Conservation (phyloP, 2,329 filamentous ascomycete species). For the Colletotrichum melonis region DNA sequence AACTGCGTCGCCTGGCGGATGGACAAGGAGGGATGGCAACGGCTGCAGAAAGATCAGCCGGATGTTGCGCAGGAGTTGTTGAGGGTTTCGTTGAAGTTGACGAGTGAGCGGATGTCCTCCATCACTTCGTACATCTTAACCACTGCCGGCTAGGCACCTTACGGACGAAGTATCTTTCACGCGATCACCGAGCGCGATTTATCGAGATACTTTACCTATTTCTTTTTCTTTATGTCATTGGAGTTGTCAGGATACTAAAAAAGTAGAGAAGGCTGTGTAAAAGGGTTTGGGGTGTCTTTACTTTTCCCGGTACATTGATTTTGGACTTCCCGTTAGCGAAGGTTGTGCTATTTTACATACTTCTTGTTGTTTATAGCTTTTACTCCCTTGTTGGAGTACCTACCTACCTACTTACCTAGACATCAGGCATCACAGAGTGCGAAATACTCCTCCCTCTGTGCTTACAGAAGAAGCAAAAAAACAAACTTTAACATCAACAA, state of each 20-base stretch:
- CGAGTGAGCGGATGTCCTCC: slow-evolving; percentile 87
- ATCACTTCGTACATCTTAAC: slow-evolving; percentile 69
- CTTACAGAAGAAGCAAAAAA: not conserved
- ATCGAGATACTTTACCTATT: not conserved
- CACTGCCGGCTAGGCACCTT: slow-evolving; percentile 54
- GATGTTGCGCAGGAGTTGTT: slow-evolving; percentile 87
- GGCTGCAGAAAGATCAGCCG: slow-evolving; percentile 76
- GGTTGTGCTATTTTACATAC: not conserved
- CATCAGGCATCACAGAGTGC: not conserved
- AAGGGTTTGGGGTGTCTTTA: not conserved
- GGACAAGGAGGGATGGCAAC: slow-evolving; percentile 76
- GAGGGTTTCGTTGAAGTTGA: slow-evolving; percentile 90
- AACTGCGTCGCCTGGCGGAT: slow-evolving; percentile 88
- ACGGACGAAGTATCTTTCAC: not conserved
- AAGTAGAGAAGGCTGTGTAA: not conserved
- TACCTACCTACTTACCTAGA: not conserved
- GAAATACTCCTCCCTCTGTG: not conserved
- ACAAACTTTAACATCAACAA: not conserved
- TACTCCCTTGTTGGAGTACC: not conserved
- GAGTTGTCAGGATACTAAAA: slow-evolving; percentile 15
- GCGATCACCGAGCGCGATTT: not conserved
- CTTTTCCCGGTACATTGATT: not conserved
- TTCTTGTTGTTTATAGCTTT: not conserved
- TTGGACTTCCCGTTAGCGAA: not conserved
- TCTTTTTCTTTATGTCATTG: not conserved